Conservation (phyloP, 2,329 filamentous ascomycete genomes). For the Fonsecaea erecta region DNA sequence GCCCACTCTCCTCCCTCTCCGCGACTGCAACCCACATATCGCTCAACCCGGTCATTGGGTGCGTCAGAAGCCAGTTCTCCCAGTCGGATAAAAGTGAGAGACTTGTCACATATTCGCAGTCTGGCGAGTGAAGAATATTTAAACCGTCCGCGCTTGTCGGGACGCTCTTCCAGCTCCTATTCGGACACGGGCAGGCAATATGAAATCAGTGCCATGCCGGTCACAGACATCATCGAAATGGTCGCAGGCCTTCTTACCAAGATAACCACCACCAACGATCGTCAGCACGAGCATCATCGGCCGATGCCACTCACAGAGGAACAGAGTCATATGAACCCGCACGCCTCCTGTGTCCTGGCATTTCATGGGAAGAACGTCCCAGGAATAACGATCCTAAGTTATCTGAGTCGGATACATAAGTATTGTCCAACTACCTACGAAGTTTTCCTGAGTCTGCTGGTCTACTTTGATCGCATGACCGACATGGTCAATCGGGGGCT, state of each 20-base stretch:
- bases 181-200: slow-evolving; percentile 68
- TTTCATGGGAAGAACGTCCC: slow-evolving; percentile 99
- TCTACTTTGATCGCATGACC: slow-evolving; percentile 99
- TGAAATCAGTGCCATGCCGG: slow-evolving; percentile 97
- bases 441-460: slow-evolving; percentile 90
- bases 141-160: slow-evolving; percentile 56
- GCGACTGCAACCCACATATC: slow-evolving; percentile 51
- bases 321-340: slow-evolving; percentile 62
- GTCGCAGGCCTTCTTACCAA: slow-evolving; percentile 94
- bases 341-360: slow-evolving; percentile 78
- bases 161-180: slow-evolving; percentile 49
- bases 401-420: slow-evolving; percentile 94
- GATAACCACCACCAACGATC: slow-evolving; percentile 94
- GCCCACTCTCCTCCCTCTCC: slow-evolving; percentile 52
- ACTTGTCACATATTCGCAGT: slow-evolving; percentile 87
- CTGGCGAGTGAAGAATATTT: slow-evolving; percentile 79
- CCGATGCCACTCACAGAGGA: slow-evolving; percentile 67
- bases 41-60: slow-evolving; percentile 50
- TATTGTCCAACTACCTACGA: slow-evolving; percentile 99
- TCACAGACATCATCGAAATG: slow-evolving; percentile 98
- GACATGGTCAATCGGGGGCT: slow-evolving; percentile 87
- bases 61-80: slow-evolving; percentile 55
- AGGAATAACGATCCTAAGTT: slow-evolving; percentile 94
- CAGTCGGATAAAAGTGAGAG: slow-evolving; percentile 76
- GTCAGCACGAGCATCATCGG: slow-evolving; percentile 89